phyloP scores from a whole-genome alignment of 1,284 basidiomycete genomes.

The Pascua guehoae region DNA sequence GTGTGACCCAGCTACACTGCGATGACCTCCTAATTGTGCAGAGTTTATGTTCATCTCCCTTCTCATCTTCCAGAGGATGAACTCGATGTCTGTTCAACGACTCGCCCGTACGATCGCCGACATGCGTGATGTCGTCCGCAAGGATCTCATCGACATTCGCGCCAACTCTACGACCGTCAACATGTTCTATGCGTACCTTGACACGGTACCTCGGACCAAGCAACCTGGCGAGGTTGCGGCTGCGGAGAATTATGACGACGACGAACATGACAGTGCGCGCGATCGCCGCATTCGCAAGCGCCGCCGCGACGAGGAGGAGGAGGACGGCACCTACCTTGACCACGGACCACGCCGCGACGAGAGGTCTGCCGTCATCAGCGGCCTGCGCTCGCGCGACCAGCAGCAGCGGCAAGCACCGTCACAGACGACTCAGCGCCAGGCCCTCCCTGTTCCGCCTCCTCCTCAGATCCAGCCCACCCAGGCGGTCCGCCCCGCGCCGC shows the following conservation, averaged over 20 bases:
- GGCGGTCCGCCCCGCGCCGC: slow-evolving; percentile 2
- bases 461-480: background rate
- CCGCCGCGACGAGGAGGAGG: slow-evolving; percentile 17
- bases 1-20: slow-evolving; percentile 4
- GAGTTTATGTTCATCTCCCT: slow-evolving; percentile 37
- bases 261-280: background rate
- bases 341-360: background rate
- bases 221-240: slow-evolving; percentile 22
- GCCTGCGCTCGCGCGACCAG: slow-evolving; percentile 10
- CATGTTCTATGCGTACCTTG: slow-evolving; percentile 19
- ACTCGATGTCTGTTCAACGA: slow-evolving; percentile 16
- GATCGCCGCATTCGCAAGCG: slow-evolving; percentile 2
- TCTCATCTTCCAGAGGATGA: slow-evolving; percentile 35
- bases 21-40: slow-evolving; percentile 6
- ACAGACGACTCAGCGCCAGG: background rate
- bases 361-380: slow-evolving; percentile 6
- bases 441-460: background rate
- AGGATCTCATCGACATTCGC: slow-evolving; percentile 25
- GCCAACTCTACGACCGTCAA: slow-evolving; percentile 22
- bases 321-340: slow-evolving; percentile 17
- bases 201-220: slow-evolving; percentile 21
- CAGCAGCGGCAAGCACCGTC: background rate
- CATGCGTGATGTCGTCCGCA: slow-evolving; percentile 30
- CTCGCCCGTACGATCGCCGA: slow-evolving; percentile 32
- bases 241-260: slow-evolving; percentile 21